Percentiles rank a stretch among this genome's conserved stretches.
Evolutionary conservation across 352 stramenopile genomes (phyloP).

Genomic region (Aphanomyces invadans): DNA sequence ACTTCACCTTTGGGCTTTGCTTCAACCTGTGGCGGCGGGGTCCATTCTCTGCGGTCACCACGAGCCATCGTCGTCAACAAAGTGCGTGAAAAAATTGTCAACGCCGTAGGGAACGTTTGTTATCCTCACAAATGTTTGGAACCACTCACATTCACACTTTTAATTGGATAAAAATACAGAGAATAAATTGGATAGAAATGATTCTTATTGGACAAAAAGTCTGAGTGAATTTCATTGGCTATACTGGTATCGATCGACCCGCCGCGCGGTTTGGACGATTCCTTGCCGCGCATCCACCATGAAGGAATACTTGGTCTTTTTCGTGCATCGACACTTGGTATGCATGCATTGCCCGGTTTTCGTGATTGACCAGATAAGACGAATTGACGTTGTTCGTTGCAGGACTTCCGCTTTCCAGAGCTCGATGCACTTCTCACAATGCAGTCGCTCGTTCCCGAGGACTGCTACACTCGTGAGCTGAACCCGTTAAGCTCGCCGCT

Average conservation of each 20-base stretch:
- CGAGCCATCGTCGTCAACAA: background rate
- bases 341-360: too few relatives aligned
- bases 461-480: conserved; percentile 31
- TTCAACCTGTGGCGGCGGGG: conserved; percentile 9
- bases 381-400: background rate
- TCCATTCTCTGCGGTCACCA: conserved; percentile 14
- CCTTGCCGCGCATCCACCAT: background rate
- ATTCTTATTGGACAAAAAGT: background rate
- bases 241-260: background rate
- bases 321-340: conserved; percentile 70
- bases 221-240: background rate
- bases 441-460: conserved; percentile 36
- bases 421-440: conserved; percentile 64
- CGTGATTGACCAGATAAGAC: too few relatives aligned
- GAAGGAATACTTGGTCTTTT: conserved; percentile 68
- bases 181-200: too few relatives aligned
- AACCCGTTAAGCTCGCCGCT: conserved; percentile 51
- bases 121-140: background rate
- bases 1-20: background rate
- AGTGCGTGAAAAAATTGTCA: background rate
- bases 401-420: conserved; percentile 71
- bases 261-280: background rate
- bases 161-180: background rate
- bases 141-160: background rate
- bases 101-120: background rate